These are phyloP conservation scores for Penicillium sp. DNA, from an alignment of 2,329 filamentous ascomycete species.

Conservation along the genomic window DNA sequence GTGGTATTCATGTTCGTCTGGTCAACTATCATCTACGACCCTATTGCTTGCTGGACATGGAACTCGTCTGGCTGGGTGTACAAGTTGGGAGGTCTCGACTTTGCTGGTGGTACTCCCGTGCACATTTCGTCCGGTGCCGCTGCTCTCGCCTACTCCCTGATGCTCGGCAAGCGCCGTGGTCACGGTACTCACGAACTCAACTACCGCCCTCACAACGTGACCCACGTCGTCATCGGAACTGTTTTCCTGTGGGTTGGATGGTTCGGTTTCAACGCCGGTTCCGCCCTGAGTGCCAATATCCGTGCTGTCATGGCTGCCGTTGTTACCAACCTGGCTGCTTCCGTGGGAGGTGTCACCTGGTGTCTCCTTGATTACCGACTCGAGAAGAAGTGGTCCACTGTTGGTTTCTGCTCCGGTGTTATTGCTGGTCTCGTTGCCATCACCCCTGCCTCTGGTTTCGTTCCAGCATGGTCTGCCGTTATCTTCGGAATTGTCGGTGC, in stretches of 20 bases:
- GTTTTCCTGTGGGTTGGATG: slow-evolving; percentile 94
- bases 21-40: slow-evolving; percentile 85
- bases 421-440: slow-evolving; percentile 84
- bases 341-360: slow-evolving; percentile 82
- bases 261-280: slow-evolving; percentile 93
- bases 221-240: slow-evolving; percentile 85
- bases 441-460: slow-evolving; percentile 81
- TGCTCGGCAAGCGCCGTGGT: slow-evolving; percentile 80
- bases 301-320: slow-evolving; percentile 82
- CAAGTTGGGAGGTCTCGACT: slow-evolving; percentile 77
- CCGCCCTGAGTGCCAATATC: slow-evolving; percentile 74
- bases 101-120: slow-evolving; percentile 85
- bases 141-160: slow-evolving; percentile 84
- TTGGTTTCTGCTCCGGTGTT: slow-evolving; percentile 88
- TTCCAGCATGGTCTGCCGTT: slow-evolving; percentile 79
- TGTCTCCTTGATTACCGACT: slow-evolving; percentile 83
- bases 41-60: slow-evolving; percentile 95
- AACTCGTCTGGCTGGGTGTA: slow-evolving; percentile 77
- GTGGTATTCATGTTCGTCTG: slow-evolving; percentile 92
- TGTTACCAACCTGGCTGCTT: slow-evolving; percentile 80
- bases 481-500: slow-evolving; percentile 75
- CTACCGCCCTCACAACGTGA: slow-evolving; percentile 89
- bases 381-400: slow-evolving; percentile 87
- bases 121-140: slow-evolving; percentile 81
- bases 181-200: slow-evolving; percentile 86